Conservation (phyloP, 2,329 filamentous ascomycete species). For the Diaporthe velutina region DNA sequence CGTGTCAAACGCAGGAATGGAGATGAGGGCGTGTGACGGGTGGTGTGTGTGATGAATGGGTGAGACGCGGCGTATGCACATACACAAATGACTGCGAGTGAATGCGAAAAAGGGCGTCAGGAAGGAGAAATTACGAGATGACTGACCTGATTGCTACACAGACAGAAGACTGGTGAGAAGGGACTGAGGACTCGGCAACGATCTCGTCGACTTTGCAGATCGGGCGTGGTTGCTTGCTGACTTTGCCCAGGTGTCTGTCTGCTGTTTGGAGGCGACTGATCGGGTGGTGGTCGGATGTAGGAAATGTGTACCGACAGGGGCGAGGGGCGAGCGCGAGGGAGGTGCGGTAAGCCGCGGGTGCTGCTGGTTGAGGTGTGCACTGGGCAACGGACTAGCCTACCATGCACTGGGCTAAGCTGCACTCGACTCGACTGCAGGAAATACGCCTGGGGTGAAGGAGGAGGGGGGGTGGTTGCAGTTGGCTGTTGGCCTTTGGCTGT, state of each 20-base stretch:
- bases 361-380: conserved; percentile 14
- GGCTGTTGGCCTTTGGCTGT: conserved; percentile 17
- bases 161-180: neutral
- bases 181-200: neutral
- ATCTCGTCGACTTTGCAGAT: conserved; percentile 11
- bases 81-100: neutral
- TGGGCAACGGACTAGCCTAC: conserved; percentile 24
- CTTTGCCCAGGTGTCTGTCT: neutral
- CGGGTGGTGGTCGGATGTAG: conserved; percentile 1
- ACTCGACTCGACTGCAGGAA: conserved; percentile 7
- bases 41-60: neutral
- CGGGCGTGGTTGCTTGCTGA: conserved; percentile 7
- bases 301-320: conserved; percentile 1
- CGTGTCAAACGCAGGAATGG: conserved; percentile 22
- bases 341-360: conserved; percentile 12
- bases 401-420: conserved; percentile 5
- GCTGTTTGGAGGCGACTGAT: neutral
- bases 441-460: too few species aligned
- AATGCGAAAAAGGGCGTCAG: neutral
- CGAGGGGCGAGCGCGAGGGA: conserved; percentile 16
- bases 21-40: conserved; percentile 11
- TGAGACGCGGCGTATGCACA: neutral
- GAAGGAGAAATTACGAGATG: neutral
- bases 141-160: conserved; percentile 29
- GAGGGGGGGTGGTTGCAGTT: neutral